Percentiles rank a stretch among this genome's conserved stretches.
Evolutionary conservation across 2,329 filamentous ascomycete genomes (phyloP).

Genomic region (Cladosporium oxysporum): DNA sequence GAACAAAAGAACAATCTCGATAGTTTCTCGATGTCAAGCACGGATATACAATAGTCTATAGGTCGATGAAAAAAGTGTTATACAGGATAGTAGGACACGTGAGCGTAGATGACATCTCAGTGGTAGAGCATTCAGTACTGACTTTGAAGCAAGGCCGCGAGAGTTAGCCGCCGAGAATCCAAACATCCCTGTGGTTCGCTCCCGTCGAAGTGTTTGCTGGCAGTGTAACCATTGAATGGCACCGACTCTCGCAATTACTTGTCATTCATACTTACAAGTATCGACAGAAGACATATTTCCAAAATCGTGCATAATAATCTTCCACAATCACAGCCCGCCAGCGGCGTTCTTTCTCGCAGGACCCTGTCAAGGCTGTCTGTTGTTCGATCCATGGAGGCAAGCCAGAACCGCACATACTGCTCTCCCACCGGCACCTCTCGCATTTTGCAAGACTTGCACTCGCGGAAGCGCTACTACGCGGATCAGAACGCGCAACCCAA

Average conservation of each 20-base stretch:
- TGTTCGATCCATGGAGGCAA: constrained; percentile 9
- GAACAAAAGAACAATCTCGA: too few relatives aligned
- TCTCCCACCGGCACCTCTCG: constrained; percentile 19
- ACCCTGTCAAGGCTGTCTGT: background rate
- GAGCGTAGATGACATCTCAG: too few relatives aligned
- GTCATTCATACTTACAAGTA: background rate
- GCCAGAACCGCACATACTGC: constrained; percentile 8
- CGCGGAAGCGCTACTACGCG: background rate
- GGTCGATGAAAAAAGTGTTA: too few relatives aligned
- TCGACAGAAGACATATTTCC: background rate
- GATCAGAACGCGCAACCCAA: background rate
- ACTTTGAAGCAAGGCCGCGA: too few relatives aligned
- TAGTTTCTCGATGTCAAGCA: too few relatives aligned
- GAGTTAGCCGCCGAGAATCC: background rate
- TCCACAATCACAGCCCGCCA: background rate
- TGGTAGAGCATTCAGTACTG: too few relatives aligned
- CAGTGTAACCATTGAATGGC: background rate
- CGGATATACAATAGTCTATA: too few relatives aligned
- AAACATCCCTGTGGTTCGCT: background rate
- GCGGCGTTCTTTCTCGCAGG: background rate
- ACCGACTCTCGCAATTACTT: background rate
- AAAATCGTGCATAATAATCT: background rate
- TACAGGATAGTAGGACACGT: too few relatives aligned
- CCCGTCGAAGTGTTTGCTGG: background rate
- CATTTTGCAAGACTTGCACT: constrained; percentile 20